These are phyloP conservation scores for Diaporthe capsici DNA, from an alignment of 2,329 filamentous ascomycete genomes.

Conservation along the genomic window DNA sequence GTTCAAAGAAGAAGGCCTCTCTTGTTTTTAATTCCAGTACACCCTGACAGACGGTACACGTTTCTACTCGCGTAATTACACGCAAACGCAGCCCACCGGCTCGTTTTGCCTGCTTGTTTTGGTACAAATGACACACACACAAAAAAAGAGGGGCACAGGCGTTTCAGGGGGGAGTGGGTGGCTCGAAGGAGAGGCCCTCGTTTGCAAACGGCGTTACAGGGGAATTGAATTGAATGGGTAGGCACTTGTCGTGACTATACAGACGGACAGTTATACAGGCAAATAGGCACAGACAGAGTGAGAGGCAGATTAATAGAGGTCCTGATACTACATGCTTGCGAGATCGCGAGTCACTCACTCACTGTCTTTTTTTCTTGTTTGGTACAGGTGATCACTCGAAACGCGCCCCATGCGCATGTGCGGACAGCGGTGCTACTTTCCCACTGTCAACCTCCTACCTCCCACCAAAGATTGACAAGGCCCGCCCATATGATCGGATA, in stretches of 20 bases:
- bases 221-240: not conserved
- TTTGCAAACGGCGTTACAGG: slow-evolving; percentile 5
- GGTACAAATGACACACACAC: not conserved
- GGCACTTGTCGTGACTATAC: not conserved
- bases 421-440: not conserved
- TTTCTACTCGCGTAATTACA: not conserved
- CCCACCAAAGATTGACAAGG: too few relatives aligned
- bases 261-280: not conserved
- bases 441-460: not conserved
- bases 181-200: too few relatives aligned
- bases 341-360: not conserved
- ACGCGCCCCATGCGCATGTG: not conserved
- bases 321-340: too few relatives aligned
- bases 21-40: not conserved
- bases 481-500: too few relatives aligned
- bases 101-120: not conserved
- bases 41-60: not conserved
- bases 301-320: slow-evolving; percentile 15
- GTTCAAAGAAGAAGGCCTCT: not conserved
- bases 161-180: not conserved
- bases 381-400: not conserved
- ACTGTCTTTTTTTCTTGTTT: not conserved
- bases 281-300: not conserved
- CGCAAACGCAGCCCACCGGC: not conserved
- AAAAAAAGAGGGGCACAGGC: slow-evolving; percentile 2